These are phyloP conservation scores for Phlegmacium glaucopus DNA, from an alignment of 768 basidiomycete species.

Conservation along the genomic window DNA sequence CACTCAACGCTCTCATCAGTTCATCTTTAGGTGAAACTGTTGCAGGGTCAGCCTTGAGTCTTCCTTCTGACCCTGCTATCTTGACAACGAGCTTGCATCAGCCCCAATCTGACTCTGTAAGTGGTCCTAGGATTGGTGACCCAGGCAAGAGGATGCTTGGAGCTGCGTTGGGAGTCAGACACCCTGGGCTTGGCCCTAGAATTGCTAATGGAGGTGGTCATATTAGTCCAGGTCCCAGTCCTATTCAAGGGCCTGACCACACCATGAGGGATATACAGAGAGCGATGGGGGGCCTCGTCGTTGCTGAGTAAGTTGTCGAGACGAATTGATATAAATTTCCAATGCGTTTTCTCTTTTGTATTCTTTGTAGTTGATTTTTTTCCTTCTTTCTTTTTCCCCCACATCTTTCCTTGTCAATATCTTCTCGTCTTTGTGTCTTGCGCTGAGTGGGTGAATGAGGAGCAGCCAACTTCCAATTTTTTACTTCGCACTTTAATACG, in stretches of 20 bases:
- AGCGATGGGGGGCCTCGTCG: conserved; percentile 70
- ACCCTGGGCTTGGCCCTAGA: conserved; percentile 69
- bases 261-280: conserved; percentile 68
- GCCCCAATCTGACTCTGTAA: conserved; percentile 23
- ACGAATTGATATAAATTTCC: conserved; percentile 5
- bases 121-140: conserved; percentile 81
- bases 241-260: conserved; percentile 46
- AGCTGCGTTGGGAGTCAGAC: conserved; percentile 78
- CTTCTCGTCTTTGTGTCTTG: conserved; percentile 10
- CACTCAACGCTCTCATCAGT: conserved; percentile 79
- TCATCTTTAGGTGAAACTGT: conserved; percentile 63
- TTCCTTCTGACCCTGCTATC: conserved; percentile 66
- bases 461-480: conserved; percentile 17
- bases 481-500: conserved; percentile 15
- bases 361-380: conserved; percentile 13
- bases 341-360: conserved; percentile 5
- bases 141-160: conserved; percentile 89
- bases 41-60: conserved; percentile 29
- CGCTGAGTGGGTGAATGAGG: conserved; percentile 12
- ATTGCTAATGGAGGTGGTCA: conserved; percentile 38
- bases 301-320: conserved; percentile 55
- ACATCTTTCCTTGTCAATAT: conserved; percentile 8
- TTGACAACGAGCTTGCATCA: conserved; percentile 53
- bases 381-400: conserved; percentile 6
- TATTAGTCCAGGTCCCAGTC: conserved; percentile 32